These are phyloP conservation scores for Aspergillus diversus DNA, from an alignment of 495 filamentous ascomycete genomes.

Conservation along the genomic window DNA sequence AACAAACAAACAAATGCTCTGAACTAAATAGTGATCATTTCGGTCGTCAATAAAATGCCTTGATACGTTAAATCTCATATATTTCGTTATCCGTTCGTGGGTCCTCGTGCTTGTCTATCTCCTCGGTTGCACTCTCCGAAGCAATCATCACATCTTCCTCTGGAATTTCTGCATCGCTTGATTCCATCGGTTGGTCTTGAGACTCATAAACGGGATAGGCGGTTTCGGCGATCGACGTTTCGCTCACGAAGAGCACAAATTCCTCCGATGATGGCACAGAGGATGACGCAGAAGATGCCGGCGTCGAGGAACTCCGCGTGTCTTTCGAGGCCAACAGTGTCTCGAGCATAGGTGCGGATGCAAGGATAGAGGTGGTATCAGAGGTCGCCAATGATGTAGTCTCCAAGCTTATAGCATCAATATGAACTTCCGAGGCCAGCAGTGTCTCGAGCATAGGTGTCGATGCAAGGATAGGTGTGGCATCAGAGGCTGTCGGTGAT, in stretches of 20 bases:
- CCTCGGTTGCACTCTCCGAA: not conserved
- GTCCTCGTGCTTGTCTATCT: not conserved
- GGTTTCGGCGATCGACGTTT: not conserved
- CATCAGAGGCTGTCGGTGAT: not conserved
- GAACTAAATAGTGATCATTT: slow-evolving; percentile 20
- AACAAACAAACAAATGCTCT: slow-evolving; percentile 9
- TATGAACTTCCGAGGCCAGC: not conserved
- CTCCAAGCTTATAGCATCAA: too few species aligned
- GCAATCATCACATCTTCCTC: not conserved
- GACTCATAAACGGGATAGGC: not conserved
- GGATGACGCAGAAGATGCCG: not conserved
- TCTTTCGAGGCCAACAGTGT: not conserved
- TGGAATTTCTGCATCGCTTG: not conserved
- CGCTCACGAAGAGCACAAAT: not conserved
- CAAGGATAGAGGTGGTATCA: not conserved
- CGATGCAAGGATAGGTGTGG: not conserved
- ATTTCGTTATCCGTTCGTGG: slow-evolving; percentile 4
- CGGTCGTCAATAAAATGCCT: slow-evolving; percentile 24
- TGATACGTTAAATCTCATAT: slow-evolving; percentile 8
- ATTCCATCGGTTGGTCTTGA: not conserved
- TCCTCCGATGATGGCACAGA: not conserved
- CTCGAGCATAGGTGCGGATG: not conserved
- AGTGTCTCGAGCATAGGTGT: not conserved
- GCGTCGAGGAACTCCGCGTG: not conserved
- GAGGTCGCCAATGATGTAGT: too few species aligned